Evolutionary conservation across 768 basidiomycete genomes (phyloP).

Genomic region (Termitomyces bulborhizus): DNA sequence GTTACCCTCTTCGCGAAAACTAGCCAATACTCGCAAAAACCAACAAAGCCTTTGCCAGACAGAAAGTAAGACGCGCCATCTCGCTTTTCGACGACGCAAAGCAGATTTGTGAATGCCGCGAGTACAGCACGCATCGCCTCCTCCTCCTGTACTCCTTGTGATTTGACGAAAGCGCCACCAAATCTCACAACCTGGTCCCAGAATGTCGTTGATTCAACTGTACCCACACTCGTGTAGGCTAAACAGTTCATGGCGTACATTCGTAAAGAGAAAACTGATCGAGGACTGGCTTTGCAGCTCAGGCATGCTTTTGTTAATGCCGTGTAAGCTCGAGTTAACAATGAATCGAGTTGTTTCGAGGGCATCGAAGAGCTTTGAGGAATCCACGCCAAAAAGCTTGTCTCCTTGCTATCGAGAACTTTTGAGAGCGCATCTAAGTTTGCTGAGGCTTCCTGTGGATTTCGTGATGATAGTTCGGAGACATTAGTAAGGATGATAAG

Average conservation of each 20-base stretch:
- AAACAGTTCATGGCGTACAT: constrained; percentile 44
- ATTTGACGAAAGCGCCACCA: constrained; percentile 37
- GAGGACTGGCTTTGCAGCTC: constrained; percentile 14
- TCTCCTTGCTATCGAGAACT: constrained; percentile 22
- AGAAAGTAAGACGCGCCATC: constrained; percentile 33
- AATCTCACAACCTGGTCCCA: constrained; percentile 66
- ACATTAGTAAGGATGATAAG: constrained; percentile 35
- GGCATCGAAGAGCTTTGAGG: constrained; percentile 36
- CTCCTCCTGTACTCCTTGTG: constrained; percentile 22
- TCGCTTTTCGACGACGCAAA: constrained; percentile 32
- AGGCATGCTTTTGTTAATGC: constrained; percentile 37
- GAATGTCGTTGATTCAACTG: constrained; percentile 47
- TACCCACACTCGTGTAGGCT: constrained; percentile 38
- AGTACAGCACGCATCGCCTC: constrained; percentile 33
- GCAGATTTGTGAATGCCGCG: constrained; percentile 34
- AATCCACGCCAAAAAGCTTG: constrained; percentile 46
- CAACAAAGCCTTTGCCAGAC: constrained; percentile 45
- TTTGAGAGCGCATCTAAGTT: constrained; percentile 20
- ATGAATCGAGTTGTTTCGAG: constrained; percentile 47
- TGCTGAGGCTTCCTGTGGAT: background rate
- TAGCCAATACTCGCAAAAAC: constrained; percentile 71
- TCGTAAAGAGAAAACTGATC: constrained; percentile 26
- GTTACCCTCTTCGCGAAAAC: constrained; percentile 59
- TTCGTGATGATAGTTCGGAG: constrained; percentile 4
- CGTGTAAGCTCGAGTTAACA: constrained; percentile 58